Percentiles rank a stretch among this genome's conserved stretches.
These are phyloP conservation scores for Tolypocladium ovalisporum DNA, from an alignment of 2,329 filamentous ascomycete species.

Conservation along the genomic window DNA sequence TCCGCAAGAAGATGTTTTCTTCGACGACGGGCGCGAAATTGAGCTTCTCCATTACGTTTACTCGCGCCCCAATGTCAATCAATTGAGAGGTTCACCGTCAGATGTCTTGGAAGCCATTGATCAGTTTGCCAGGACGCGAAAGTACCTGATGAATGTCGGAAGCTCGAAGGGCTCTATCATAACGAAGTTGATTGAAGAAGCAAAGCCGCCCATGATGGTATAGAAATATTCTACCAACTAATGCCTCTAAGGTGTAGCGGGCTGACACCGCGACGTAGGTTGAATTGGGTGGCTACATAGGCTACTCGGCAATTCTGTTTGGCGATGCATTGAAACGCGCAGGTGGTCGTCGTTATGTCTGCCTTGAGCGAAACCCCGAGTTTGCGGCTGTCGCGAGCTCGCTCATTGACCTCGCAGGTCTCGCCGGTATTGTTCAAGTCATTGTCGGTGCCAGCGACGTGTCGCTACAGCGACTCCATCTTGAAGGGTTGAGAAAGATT, in stretches of 20 bases:
- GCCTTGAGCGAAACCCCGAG: not conserved
- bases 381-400: not conserved
- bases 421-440: not conserved
- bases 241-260: no score
- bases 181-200: not conserved
- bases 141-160: not conserved
- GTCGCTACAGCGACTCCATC: not conserved
- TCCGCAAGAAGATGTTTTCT: not conserved
- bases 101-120: not conserved
- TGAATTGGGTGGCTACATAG: not conserved
- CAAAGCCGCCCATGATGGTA: not conserved
- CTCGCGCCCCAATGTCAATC: not conserved
- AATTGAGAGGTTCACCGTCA: not conserved
- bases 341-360: not conserved
- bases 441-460: not conserved
- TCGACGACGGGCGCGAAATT: not conserved
- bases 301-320: not conserved
- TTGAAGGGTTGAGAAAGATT: not conserved
- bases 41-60: not conserved
- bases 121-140: not conserved
- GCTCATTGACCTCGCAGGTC: not conserved
- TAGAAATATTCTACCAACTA: no score
- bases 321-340: not conserved
- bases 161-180: not conserved
- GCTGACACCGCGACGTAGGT: not conserved